Evolutionary conservation across 306 rosid genomes (phyloP), one percentile per base, ranked within the genome.

Genomic region (Cucurbita argyrosperma): DNA sequence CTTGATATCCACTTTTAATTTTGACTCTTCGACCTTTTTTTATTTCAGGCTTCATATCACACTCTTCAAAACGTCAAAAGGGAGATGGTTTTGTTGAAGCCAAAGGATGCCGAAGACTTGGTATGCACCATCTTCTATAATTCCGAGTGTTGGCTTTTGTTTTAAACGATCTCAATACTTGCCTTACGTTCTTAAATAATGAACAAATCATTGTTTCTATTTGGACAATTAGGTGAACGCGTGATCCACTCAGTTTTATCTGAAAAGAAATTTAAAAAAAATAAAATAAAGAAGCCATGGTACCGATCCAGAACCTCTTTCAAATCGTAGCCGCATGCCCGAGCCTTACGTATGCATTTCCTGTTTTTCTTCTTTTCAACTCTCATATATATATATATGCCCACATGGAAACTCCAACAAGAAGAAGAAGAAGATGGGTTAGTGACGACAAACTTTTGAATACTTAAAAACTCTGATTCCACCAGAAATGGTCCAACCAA

Each of bases 11-110:
- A 70, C 47, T 14, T 23, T 51, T 23, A 9, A 49, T 70, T 70
- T 74, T 76, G 16, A 83, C 72, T 71, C 37, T 10, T 5, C 11
- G 40, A 46, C 51, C 0, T 43, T 30, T 18, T 14, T 74, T 56
- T 23, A 73, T 78, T 56, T 71, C 89, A 95, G 99, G 96, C 92
- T 51, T 86, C 91, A 72, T 87, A 70, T 83, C 92, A 95, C 82
- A 80, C 83, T 79, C 97, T 95, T 75, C 92, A 89, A 0, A 85
- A 30, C 35, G 35, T 30, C 35, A 30, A 30, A 30, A 30, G 35
- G 35, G 58, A 72, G 99, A 95, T 50, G 99, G 99, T 61, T 89
- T 84, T 75, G 79, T 91, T 43, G 97, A 91, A 82, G 84, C 87
- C 71, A 88, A 84, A 80, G 90, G 92, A 79, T 88, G 2, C 83